Conservation (phyloP, 2,329 filamentous ascomycete genomes). For the Blumeriella jaapii region DNA sequence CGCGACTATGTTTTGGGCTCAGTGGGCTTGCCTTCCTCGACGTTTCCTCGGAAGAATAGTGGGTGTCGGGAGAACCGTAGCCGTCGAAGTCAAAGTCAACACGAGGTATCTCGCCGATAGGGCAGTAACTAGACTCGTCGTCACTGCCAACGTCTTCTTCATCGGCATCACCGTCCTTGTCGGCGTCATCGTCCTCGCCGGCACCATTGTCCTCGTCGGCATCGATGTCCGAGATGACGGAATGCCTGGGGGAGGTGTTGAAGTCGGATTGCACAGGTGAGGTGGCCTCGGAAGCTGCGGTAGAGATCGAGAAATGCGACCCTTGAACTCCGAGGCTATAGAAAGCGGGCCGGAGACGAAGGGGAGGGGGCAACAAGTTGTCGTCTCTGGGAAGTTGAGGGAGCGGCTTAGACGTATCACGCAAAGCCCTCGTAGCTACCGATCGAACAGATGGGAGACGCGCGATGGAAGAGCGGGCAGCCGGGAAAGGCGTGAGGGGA, state of each 20-base stretch:
- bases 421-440: no score
- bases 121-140: no score
- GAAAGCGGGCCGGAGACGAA: slow-evolving; percentile 12
- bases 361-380: slow-evolving; percentile 10
- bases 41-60: no score
- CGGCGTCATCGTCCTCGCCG: no score
- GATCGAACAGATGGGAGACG: slow-evolving; percentile 6
- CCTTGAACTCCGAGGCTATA: slow-evolving; percentile 16
- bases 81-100: no score
- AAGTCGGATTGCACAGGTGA: slow-evolving; percentile 22
- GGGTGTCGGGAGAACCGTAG: no score
- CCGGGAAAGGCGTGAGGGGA: slow-evolving; percentile 21
- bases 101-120: no score
- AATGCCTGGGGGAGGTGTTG: slow-evolving; percentile 15
- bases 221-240: slow-evolving; percentile 11
- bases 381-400: slow-evolving; percentile 20
- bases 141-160: no score
- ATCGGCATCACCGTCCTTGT: no score
- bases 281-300: slow-evolving; percentile 18
- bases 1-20: no score
- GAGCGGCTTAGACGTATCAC: slow-evolving; percentile 20
- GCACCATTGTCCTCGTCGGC: slow-evolving; percentile 19
- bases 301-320: slow-evolving; percentile 26
- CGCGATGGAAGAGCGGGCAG: slow-evolving; percentile 7
- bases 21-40: no score